Conservation (phyloP, 768 basidiomycete genomes). For the Cystofilobasidium capitatum region DNA sequence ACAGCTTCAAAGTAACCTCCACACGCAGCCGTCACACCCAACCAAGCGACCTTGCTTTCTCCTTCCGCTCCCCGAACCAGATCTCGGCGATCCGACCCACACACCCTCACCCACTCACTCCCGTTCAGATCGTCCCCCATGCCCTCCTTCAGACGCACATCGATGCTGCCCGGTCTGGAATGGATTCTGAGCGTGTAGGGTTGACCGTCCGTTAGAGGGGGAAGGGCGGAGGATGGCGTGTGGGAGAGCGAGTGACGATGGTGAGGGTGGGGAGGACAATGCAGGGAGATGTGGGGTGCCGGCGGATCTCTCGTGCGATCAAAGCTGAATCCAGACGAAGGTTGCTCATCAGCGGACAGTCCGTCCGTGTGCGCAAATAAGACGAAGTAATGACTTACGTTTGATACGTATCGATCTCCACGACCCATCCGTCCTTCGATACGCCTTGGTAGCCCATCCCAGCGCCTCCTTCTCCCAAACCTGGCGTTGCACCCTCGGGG, state of each 20-base stretch:
- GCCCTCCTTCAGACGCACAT: constrained; percentile 18
- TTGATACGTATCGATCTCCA: constrained; percentile 39
- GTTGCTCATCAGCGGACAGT: background rate
- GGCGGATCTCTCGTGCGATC: constrained; percentile 37
- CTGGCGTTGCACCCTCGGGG: constrained; percentile 2
- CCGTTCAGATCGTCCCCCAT: constrained; percentile 12
- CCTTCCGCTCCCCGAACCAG: background rate
- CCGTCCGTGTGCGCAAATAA: background rate
- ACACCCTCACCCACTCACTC: constrained; percentile 17
- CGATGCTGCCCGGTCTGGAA: constrained; percentile 21
- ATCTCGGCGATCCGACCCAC: constrained; percentile 20
- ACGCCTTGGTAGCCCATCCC: constrained; percentile 36
- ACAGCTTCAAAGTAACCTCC: constrained; percentile 36
- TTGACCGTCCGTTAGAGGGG: constrained; percentile 33
- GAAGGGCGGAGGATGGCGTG: constrained; percentile 31
- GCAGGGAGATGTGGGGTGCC: constrained; percentile 38
- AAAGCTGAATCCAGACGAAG: too few relatives aligned
- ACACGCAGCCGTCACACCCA: constrained; percentile 35
- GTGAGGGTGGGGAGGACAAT: constrained; percentile 37
- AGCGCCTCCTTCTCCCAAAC: constrained; percentile 33
- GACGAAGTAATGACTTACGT: constrained; percentile 24
- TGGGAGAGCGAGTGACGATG: constrained; percentile 34
- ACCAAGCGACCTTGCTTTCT: constrained; percentile 27
- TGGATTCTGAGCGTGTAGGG: constrained; percentile 30
- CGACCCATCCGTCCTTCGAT: constrained; percentile 36